Evolutionary conservation across 2,329 filamentous ascomycete genomes (phyloP), one percentile per base, ranked within the genome.

Genomic region (Parastagonospora avenae): DNA sequence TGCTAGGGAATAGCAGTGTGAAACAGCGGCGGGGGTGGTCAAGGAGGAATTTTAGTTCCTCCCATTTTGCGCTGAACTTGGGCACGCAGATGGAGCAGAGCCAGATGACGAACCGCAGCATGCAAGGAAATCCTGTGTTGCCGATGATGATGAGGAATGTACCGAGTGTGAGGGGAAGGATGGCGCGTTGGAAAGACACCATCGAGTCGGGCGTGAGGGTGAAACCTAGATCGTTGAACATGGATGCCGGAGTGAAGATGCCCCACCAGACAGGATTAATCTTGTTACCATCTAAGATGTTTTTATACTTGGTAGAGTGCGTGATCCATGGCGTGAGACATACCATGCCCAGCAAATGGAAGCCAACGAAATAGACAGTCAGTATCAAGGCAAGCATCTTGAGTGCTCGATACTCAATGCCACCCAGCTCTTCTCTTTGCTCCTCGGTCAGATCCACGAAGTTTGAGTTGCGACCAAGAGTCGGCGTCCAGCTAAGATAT

Each of bases 21-120:
- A 99, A 99, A 75, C 94, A 99, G 47, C 94, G 89, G 68, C 94
- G 88, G 0, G 94, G 94, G 63, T 99, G 94, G 66, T 97, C 93
- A 1, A 99, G 83, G 15, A 99, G 78, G 65, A 99, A 99, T 32
- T 85, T 84, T 9, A 97, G 78, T 71, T 97, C 93, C 72, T 99
- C 93, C 85, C 90, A 96, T 1, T 95, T 72, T 1, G 88, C 87
- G 24, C 86, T 90, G 6, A 79, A 82, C 24, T 75, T 76, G 3
- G 89, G 86, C 0, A 87, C 82, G 41, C 89, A 59, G 48, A 87
- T 85, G 10, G 90, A 91, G 30, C 83, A 68, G 0, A 88, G 64
- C 93, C 94, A 99, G 54, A 99, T 97, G 55, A 94, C 85, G 66
- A 97, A 90, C 7, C 94, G 89, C 19, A 97, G 83, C 88, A 97